These are phyloP conservation scores for Ceratocystis albifundus DNA, from an alignment of 2,329 filamentous ascomycete genomes.

Conservation along the genomic window DNA sequence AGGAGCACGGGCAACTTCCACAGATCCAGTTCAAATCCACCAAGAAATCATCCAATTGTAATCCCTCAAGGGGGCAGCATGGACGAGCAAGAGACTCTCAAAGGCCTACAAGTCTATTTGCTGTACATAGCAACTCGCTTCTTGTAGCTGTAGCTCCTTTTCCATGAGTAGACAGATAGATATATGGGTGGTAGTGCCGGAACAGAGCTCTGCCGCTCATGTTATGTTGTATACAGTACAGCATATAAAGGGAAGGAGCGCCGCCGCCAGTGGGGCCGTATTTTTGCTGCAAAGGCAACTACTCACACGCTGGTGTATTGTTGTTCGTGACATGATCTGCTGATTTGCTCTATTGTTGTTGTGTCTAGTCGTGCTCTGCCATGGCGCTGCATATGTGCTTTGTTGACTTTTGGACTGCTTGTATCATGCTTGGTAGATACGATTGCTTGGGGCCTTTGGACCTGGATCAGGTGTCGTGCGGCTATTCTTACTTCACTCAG, in stretches of 20 bases:
- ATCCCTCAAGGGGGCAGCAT: slow-evolving; percentile 11
- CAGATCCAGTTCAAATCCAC: slow-evolving; percentile 12
- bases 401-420: not conserved
- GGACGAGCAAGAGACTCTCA: not conserved
- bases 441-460: not conserved
- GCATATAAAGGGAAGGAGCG: slow-evolving; percentile 1
- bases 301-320: not conserved
- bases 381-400: too few relatives aligned
- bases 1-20: slow-evolving; percentile 20
- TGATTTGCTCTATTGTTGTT: not conserved
- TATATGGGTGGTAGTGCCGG: too few relatives aligned
- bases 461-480: not conserved
- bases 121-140: too few relatives aligned
- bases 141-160: too few relatives aligned
- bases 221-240: too few relatives aligned
- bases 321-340: not conserved
- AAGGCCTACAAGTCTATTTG: too few relatives aligned
- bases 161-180: too few relatives aligned
- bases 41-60: slow-evolving; percentile 11
- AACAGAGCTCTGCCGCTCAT: too few relatives aligned
- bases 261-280: slow-evolving; percentile 6
- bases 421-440: not conserved
- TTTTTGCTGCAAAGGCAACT: not conserved
- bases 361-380: too few relatives aligned
- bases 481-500: too few relatives aligned